Percentiles rank a stretch among this genome's conserved stretches.
Evolutionary conservation across 2,329 filamentous ascomycete genomes (phyloP).

Genomic region (Colletotrichum agaves): DNA sequence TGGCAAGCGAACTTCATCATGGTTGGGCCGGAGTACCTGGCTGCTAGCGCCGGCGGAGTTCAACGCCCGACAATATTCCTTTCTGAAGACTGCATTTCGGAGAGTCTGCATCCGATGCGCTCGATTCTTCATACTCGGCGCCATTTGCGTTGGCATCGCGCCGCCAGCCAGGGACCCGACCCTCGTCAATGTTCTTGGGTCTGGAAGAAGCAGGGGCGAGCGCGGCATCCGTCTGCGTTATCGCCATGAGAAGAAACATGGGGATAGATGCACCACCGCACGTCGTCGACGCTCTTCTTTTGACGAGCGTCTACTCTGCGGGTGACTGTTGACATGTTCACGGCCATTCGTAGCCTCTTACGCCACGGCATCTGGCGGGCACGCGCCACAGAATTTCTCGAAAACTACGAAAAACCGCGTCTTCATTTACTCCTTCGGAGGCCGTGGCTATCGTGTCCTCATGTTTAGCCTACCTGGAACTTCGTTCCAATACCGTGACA

Average conservation of each 20-base stretch:
- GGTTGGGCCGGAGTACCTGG: constrained; percentile 72
- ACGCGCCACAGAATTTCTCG: constrained; percentile 62
- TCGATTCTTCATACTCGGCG: constrained; percentile 73
- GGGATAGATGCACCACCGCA: constrained; percentile 63
- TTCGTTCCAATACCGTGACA: constrained; percentile 37
- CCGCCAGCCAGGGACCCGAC: constrained; percentile 53
- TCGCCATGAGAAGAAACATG: constrained; percentile 69
- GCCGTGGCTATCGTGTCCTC: constrained; percentile 62
- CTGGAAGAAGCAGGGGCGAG: neutral
- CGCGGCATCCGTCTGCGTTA: constrained; percentile 68
- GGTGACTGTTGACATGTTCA: constrained; percentile 68
- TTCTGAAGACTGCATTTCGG: constrained; percentile 63
- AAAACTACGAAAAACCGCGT: constrained; percentile 68
- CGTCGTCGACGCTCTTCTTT: constrained; percentile 66
- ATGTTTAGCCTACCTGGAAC: constrained; percentile 63
- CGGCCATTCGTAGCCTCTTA: constrained; percentile 66
- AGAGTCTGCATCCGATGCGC: constrained; percentile 35
- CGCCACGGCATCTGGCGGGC: constrained; percentile 63
- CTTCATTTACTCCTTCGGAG: constrained; percentile 68
- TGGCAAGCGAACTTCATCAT: constrained; percentile 73
- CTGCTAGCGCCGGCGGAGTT: constrained; percentile 73
- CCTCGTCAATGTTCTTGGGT: constrained; percentile 48
- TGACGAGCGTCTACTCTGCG: constrained; percentile 65
- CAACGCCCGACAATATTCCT: constrained; percentile 69
- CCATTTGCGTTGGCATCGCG: constrained; percentile 70